Base-by-base conservation (phyloP, 1,139 yeast species). In the Suhomyces atakaporum region DNA sequence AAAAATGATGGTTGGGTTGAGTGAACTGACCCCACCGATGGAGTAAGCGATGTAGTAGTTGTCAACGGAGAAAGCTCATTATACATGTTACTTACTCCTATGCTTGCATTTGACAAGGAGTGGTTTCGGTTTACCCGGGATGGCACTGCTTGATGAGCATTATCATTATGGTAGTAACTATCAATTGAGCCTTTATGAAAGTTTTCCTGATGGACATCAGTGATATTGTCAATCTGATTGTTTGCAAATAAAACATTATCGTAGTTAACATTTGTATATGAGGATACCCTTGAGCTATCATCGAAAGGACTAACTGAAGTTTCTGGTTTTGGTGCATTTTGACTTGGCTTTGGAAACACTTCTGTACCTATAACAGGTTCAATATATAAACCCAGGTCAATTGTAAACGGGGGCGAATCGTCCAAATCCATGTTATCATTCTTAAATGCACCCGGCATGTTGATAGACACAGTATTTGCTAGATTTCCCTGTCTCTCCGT, bases 1-100 rank as follows among this genome's bases (percentile, higher is more conserved):
- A 70, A 69, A 44, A 69, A 71, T 5, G 74, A 68, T 5, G 71
- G 74, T 40, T 70, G 76, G 2, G 69, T 58, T 16, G 73, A 69
- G 43, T 70, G 74, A 11, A 68, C 48, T 2, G 75, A 69, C 24
- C 62, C 59, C 5, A 66, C 54, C 5, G 75, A 68, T 0, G 72
- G 75, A 0, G 76, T 67, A 29, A 66, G 56, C 3, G 75, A 69
- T 0, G 75, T 69, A 12, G 74, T 68, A 2, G 77, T 70, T 10
- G 76, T 69, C 33, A 70, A 49, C 2, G 77, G 77, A 13, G 72
- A 63, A 31, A 71, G 51, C 16, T 70, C 76, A 30, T 49, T 46
- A 35, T 43, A 44, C 13, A 43, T 31, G 12, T 36, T 37, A 8
- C 29, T 36, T 8, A 37, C 30, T 5, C 14, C 27, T 12, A 41